Conservation (phyloP, 768 basidiomycete genomes). For the Pholiota molesta region DNA sequence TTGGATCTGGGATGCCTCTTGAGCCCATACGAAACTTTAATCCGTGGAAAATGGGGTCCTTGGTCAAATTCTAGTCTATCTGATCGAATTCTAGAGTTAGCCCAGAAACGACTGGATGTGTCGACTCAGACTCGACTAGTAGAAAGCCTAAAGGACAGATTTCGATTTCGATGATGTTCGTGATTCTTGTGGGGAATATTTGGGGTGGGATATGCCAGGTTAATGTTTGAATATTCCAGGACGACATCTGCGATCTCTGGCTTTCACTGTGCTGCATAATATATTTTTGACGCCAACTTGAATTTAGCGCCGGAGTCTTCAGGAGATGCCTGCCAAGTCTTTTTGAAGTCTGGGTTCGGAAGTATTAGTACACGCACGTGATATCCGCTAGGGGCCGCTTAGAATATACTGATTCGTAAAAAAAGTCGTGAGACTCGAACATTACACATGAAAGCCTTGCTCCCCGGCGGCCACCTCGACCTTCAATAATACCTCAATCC, state of each 20-base stretch:
- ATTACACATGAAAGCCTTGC: background rate
- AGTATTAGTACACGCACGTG: constrained; percentile 10
- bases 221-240: no score
- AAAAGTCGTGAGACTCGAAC: constrained; percentile 26
- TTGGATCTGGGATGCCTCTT: no score
- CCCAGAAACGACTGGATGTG: background rate
- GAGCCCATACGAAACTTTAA: no score
- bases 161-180: no score
- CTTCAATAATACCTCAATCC: background rate
- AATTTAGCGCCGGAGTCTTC: no score
- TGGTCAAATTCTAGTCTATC: background rate
- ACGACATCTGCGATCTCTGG: no score
- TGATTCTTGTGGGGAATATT: no score
- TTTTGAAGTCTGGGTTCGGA: background rate
- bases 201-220: no score
- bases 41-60: no score
- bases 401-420: constrained; percentile 6
- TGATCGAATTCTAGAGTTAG: background rate
- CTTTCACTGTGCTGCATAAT: no score
- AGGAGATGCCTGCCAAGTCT: background rate
- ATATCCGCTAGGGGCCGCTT: no score
- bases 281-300: no score
- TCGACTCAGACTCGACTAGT: background rate
- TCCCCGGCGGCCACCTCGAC: background rate
- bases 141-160: background rate